phyloP scores from a whole-genome alignment of 495 filamentous ascomycete genomes.

The Pseudevernia furfuracea region DNA sequence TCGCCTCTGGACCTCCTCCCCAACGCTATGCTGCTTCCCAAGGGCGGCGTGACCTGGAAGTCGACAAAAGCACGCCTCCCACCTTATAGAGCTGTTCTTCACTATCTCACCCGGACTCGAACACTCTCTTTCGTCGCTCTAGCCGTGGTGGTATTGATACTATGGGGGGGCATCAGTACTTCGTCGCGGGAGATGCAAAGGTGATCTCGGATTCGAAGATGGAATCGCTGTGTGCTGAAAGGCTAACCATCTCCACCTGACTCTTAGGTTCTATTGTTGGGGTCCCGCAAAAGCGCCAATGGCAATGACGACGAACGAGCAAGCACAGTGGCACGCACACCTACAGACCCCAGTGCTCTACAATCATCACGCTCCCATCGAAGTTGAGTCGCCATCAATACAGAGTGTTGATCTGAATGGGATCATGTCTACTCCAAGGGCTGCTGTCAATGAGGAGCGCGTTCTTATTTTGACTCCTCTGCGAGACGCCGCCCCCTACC shows the following conservation, averaged over 20 bases:
- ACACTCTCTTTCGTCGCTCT: slow-evolving; percentile 70
- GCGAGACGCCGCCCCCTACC: slow-evolving; percentile 74
- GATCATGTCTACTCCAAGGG: slow-evolving; percentile 72
- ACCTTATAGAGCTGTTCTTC: slow-evolving; percentile 69
- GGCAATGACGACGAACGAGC: slow-evolving; percentile 86
- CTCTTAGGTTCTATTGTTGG: slow-evolving; percentile 86
- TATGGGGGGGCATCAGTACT: slow-evolving; percentile 81
- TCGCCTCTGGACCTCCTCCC: slow-evolving; percentile 13
- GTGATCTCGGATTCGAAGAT: slow-evolving; percentile 37
- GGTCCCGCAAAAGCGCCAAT: slow-evolving; percentile 87
- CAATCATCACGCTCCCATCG: slow-evolving; percentile 85
- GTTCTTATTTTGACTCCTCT: slow-evolving; percentile 93
- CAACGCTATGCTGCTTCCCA: slow-evolving; percentile 64
- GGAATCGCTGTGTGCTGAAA: not conserved
- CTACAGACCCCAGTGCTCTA: slow-evolving; percentile 87
- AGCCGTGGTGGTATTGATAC: slow-evolving; percentile 63
- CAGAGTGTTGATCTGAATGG: slow-evolving; percentile 72
- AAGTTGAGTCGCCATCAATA: slow-evolving; percentile 76
- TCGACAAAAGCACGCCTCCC: slow-evolving; percentile 74
- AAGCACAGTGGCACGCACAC: slow-evolving; percentile 80
- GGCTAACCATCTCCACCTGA: slow-evolving; percentile 3
- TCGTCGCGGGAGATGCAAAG: slow-evolving; percentile 87
- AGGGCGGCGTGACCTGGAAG: slow-evolving; percentile 90
- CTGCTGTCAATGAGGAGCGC: slow-evolving; percentile 70
- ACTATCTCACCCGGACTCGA: slow-evolving; percentile 69